Evolutionary conservation across 1,284 basidiomycete species (phyloP), one percentile per base, ranked within the genome.

Genomic region (Coriolopsis trogii): DNA sequence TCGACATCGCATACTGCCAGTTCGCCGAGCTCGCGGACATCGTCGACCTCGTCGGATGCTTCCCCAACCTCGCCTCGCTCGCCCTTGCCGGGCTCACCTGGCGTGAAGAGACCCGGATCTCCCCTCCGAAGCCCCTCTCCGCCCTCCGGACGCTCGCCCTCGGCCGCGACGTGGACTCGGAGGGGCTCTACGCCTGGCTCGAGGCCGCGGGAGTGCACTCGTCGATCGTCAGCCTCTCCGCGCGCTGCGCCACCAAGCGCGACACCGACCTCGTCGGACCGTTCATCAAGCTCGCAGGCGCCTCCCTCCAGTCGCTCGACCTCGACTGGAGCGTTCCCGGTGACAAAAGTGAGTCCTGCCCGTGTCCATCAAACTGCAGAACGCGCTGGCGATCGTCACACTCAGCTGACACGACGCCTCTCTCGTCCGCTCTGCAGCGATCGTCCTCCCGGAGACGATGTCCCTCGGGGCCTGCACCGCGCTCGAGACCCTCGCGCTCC

Each of bases 1-100:
- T 68, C 33, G 52, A 46, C 7, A 50, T 68, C 28, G 61, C 63
- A 20, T 65, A 58, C 51, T 70, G 68, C 53, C 61, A 60, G 25
- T 67, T 70, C 49, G 28, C 56, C 18, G 52, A 62, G 20, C 64
- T 68, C 51, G 58, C 55, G 18, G 60, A 62, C 42, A 57, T 68
- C 54, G 58, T 60, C 46, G 55, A 61, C 33, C 58, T 70, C 49
- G 49, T 64, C 30, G 51, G 49, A 46, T 54, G 62, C n/a, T 67
- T 65, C 50, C 67, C 66, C 5, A 20, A 36, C 18, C 60, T 68
- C 44, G 31, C 55, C 23, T 37, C 23, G 23, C 63, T 66, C 39
- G 42, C 58, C 16, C 28, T 68, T 29, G 52, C 59, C 40, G 62
- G 62, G 10, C 57, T 67, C 16, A 63, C 60, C n/a, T 69, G 65